phyloP scores from a whole-genome alignment of 2,329 filamentous ascomycete genomes.

The Sporothrix inflata region DNA sequence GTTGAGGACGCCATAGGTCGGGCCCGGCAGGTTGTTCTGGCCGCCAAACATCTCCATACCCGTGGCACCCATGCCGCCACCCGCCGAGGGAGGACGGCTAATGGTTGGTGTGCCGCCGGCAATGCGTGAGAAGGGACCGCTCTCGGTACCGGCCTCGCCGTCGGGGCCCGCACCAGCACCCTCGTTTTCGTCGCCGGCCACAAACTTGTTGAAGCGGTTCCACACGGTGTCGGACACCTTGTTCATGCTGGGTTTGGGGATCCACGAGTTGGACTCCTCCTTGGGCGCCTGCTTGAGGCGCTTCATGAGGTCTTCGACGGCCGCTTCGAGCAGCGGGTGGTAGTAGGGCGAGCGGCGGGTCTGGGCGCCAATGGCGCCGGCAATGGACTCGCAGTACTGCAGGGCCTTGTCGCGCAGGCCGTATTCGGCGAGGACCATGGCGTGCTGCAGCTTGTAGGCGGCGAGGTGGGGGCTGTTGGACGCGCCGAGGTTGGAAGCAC shows the following conservation, averaged over 20 bases:
- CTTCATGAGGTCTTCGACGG: constrained; percentile 80
- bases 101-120: constrained; percentile 75
- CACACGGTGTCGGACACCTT: constrained; percentile 91
- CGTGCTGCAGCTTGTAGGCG: constrained; percentile 89
- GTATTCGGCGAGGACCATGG: constrained; percentile 79
- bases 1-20: constrained; percentile 42
- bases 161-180: constrained; percentile 58
- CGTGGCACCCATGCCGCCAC: constrained; percentile 54
- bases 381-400: constrained; percentile 87
- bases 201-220: constrained; percentile 94
- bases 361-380: constrained; percentile 73
- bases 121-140: constrained; percentile 82
- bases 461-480: constrained; percentile 67
- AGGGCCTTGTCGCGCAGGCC: constrained; percentile 82
- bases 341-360: constrained; percentile 88
- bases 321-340: constrained; percentile 70
- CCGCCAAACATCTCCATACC: constrained; percentile 77
- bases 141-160: constrained; percentile 60
- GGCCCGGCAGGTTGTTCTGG: constrained; percentile 38
- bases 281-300: constrained; percentile 84
- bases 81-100: constrained; percentile 71
- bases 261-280: constrained; percentile 82
- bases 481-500: constrained; percentile 45
- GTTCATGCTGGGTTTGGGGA: constrained; percentile 92
- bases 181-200: constrained; percentile 85